A percentile compares a stretch with the other conserved stretches of the same genome.
These are phyloP conservation scores for Rhynchospora pubera DNA, from an alignment of 176 grass and related monocot genomes.

Conservation along the genomic window DNA sequence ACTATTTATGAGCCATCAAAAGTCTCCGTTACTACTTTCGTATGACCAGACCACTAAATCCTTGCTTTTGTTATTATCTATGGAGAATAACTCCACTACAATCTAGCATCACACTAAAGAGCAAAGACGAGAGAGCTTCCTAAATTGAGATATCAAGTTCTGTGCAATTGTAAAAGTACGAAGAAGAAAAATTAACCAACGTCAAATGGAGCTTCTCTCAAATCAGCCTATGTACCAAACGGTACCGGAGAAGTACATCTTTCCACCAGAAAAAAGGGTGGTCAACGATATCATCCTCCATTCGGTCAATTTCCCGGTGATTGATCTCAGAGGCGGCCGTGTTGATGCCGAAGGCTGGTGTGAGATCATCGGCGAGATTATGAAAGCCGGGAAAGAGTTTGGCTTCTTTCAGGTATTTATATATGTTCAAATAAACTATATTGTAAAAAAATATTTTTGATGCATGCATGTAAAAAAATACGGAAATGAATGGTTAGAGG, in stretches of 20 bases:
- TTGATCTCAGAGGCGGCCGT: conserved; percentile 24
- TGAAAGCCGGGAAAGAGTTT: conserved; percentile 24
- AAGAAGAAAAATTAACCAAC: background rate
- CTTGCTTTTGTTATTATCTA: background rate
- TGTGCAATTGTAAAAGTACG: background rate
- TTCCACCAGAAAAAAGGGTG: conserved; percentile 23
- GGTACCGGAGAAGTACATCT: conserved; percentile 28
- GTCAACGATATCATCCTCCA: background rate
- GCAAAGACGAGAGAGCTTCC: too few relatives aligned
- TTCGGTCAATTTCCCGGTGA: conserved; percentile 18
- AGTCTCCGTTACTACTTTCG: too few relatives aligned
- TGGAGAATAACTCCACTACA: too few relatives aligned
- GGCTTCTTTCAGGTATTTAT: conserved; percentile 35
- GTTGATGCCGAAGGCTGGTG: background rate
- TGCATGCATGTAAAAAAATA: background rate
- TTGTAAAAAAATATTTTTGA: background rate
- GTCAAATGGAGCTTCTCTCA: conserved; percentile 36
- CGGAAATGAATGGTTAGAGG: background rate
- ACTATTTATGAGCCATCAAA: too few relatives aligned
- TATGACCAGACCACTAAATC: background rate
- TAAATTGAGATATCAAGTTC: background rate
- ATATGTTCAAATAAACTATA: background rate
- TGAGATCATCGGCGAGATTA: conserved; percentile 21
- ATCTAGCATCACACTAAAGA: background rate
- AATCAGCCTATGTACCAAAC: background rate